phyloP scores from a whole-genome alignment of 129 eudicot species.

The Helianthus tuberosus region DNA sequence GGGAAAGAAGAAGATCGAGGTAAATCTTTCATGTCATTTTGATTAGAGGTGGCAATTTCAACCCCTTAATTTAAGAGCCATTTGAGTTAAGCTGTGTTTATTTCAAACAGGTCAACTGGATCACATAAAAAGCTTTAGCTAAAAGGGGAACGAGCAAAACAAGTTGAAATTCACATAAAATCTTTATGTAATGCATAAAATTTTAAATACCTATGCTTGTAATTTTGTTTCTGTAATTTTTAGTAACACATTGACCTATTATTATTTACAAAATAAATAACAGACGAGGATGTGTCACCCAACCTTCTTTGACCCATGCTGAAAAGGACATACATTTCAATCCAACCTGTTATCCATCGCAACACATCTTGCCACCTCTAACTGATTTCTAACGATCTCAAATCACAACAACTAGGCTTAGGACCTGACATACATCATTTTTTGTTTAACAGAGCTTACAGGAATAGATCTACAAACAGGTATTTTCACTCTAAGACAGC shows the following conservation, averaged over 20 bases:
- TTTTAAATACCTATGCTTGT: not conserved
- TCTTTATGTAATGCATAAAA: not conserved
- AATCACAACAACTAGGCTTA: constrained; percentile 6
- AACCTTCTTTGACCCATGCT: not conserved
- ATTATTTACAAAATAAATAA: not conserved
- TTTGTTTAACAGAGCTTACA: constrained; percentile 52
- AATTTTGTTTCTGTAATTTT: not conserved
- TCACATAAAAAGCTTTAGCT: not conserved
- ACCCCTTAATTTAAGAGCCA: not conserved
- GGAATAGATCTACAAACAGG: constrained; percentile 78
- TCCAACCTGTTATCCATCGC: not conserved
- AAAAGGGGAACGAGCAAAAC: not conserved
- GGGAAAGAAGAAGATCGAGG: constrained; percentile 56
- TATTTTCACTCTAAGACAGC: constrained; percentile 70
- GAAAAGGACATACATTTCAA: not conserved
- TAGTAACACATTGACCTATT: not conserved
- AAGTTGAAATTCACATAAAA: not conserved
- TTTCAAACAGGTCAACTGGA: not conserved
- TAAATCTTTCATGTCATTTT: constrained; percentile 18
- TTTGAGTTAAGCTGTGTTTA: constrained; percentile 10
- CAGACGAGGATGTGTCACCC: not conserved
- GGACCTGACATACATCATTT: not conserved
- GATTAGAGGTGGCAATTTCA: not conserved
- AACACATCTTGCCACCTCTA: not conserved
- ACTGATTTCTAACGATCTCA: not conserved